Conservation (phyloP, 495 filamentous ascomycete species). For the Diplogelasinospora grovesii region DNA sequence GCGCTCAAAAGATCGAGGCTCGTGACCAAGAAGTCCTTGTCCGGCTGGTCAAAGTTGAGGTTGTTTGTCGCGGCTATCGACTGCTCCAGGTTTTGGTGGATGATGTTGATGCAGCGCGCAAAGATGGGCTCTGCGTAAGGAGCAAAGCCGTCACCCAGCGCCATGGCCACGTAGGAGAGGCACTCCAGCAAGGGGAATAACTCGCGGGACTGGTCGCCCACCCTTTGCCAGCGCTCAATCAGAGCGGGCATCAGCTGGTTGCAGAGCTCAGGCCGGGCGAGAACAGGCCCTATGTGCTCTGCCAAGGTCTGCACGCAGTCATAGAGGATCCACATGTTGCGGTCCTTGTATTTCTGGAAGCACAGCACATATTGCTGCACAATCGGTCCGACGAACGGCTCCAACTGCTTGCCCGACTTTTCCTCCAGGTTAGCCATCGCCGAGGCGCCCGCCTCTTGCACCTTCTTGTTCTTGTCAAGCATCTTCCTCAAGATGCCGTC, state of each 20-base stretch:
- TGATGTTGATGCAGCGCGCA: slow-evolving; percentile 77
- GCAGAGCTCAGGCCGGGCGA: slow-evolving; percentile 71
- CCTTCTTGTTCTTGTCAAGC: slow-evolving; percentile 95
- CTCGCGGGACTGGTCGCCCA: slow-evolving; percentile 85
- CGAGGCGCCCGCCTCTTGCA: slow-evolving; percentile 93
- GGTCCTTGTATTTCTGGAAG: slow-evolving; percentile 92
- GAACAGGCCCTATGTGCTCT: slow-evolving; percentile 75
- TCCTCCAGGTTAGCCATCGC: slow-evolving; percentile 96
- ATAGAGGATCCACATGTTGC: slow-evolving; percentile 98
- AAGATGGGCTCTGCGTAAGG: slow-evolving; percentile 82
- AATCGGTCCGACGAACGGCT: slow-evolving; percentile 83
- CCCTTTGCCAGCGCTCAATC: slow-evolving; percentile 80
- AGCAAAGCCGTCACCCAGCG: slow-evolving; percentile 74
- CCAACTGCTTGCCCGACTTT: slow-evolving; percentile 72
- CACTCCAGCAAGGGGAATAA: slow-evolving; percentile 93
- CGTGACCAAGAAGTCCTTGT: slow-evolving; percentile 96
- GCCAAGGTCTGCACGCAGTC: slow-evolving; percentile 97
- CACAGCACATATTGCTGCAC: slow-evolving; percentile 87
- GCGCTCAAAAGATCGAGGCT: slow-evolving; percentile 91
- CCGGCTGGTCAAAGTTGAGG: slow-evolving; percentile 66
- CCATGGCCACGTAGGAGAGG: slow-evolving; percentile 86
- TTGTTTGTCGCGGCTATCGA: slow-evolving; percentile 57
- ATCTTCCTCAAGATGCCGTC: slow-evolving; percentile 90
- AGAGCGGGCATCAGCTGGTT: slow-evolving; percentile 90
- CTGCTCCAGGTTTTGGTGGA: slow-evolving; percentile 81